phyloP scores from a whole-genome alignment of 768 basidiomycete genomes.

The Termitomyces sp. region DNA sequence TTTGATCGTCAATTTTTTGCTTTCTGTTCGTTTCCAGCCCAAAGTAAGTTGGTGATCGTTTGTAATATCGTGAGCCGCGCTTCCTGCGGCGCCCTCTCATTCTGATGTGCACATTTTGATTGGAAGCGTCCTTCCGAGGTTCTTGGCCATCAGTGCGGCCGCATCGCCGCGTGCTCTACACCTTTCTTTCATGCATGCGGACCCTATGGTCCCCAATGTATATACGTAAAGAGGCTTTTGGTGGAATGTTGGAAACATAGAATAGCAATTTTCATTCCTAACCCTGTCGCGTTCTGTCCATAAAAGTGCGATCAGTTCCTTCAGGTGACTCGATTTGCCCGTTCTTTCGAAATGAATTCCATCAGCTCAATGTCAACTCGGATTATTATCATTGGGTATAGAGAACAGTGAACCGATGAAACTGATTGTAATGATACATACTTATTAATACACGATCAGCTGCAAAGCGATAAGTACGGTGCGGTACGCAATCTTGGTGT shows the following conservation, averaged over 20 bases:
- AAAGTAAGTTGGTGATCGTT: background rate
- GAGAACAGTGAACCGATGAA: background rate
- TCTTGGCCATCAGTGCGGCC: background rate
- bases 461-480: background rate
- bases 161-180: too few species aligned
- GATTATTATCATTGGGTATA: background rate
- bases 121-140: background rate
- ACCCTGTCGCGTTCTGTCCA: too few species aligned
- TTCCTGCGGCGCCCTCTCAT: too few species aligned
- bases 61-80: background rate
- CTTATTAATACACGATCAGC: background rate
- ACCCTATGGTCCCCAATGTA: too few species aligned
- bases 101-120: background rate
- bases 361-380: background rate
- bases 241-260: too few species aligned
- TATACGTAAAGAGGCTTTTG: too few species aligned
- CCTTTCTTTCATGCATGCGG: too few species aligned
- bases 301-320: too few species aligned
- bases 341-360: too few species aligned
- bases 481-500: too few species aligned
- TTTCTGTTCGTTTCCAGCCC: background rate
- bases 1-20: slow-evolving; percentile 15
- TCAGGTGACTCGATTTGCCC: too few species aligned
- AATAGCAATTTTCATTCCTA: too few species aligned
- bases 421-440: background rate